phyloP scores from a whole-genome alignment of 805 yeast species.

The Candida coleopterorum region DNA sequence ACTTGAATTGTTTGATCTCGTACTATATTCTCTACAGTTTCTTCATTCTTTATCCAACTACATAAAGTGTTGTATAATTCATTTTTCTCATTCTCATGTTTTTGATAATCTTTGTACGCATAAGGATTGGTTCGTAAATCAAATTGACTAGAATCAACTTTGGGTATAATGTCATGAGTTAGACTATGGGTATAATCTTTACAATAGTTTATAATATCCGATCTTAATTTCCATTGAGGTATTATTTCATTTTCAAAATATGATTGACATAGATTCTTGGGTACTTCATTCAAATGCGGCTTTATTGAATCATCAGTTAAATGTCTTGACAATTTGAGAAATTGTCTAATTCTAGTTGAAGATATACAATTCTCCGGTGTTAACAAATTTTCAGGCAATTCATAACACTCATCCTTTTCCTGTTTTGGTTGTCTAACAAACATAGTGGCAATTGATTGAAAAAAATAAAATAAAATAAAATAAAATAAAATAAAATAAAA shows the following conservation, averaged over 20 bases:
- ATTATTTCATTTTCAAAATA: constrained; percentile 24
- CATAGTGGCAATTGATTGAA: neutral
- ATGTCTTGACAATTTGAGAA: constrained; percentile 33
- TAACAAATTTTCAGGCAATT: constrained; percentile 11
- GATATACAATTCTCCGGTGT: constrained; percentile 31
- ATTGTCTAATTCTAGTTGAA: constrained; percentile 30
- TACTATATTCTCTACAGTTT: constrained; percentile 28
- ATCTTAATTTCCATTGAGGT: constrained; percentile 35
- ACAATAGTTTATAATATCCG: constrained; percentile 28
- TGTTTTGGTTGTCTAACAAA: neutral
- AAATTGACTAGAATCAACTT: constrained; percentile 10
- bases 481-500: neutral
- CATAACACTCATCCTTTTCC: neutral
- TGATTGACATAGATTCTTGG: constrained; percentile 19
- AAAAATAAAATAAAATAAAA: too few relatives aligned
- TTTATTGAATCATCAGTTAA: constrained; percentile 38
- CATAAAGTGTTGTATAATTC: constrained; percentile 25
- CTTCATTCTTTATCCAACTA: constrained; percentile 35
- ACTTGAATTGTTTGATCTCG: constrained; percentile 27
- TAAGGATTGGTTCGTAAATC: constrained; percentile 38
- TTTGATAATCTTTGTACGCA: constrained; percentile 23
- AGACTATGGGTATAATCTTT: constrained; percentile 20
- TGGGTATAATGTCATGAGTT: constrained; percentile 13
- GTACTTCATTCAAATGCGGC: constrained; percentile 33
- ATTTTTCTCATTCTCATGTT: constrained; percentile 18